Percentiles rank a stretch among this genome's conserved stretches.
These are phyloP conservation scores for Annulohypoxylon moriforme DNA, from an alignment of 495 filamentous ascomycete genomes.

Conservation along the genomic window DNA sequence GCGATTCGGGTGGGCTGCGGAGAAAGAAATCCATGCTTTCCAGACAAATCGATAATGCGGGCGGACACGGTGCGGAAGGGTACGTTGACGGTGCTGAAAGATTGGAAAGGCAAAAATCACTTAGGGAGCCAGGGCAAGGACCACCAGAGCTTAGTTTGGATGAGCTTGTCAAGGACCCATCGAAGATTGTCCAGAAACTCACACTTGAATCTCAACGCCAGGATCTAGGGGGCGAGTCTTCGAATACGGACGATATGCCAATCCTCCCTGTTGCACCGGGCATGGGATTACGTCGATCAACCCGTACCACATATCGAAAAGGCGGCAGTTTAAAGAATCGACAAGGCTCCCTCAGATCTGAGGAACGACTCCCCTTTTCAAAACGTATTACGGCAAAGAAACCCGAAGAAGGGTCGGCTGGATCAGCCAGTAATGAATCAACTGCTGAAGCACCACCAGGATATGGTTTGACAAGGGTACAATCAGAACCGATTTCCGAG, in stretches of 20 bases:
- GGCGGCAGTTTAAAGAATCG: conserved; percentile 85
- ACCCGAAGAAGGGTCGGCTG: conserved; percentile 67
- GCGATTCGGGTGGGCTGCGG: conserved; percentile 72
- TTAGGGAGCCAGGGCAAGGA: conserved; percentile 53
- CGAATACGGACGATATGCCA: conserved; percentile 81
- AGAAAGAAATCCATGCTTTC: conserved; percentile 98
- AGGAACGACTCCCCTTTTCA: conserved; percentile 69
- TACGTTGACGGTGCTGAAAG: conserved; percentile 91
- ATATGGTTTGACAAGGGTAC: conserved; percentile 71
- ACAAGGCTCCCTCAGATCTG: conserved; percentile 63
- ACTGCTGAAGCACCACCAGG: conserved; percentile 62
- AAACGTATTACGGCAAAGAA: conserved; percentile 71
- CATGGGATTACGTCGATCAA: conserved; percentile 85
- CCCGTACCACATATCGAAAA: conserved; percentile 87
- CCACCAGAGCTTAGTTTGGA: conserved; percentile 75
- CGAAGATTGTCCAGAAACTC: conserved; percentile 73
- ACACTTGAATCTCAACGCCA: conserved; percentile 59
- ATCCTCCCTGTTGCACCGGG: conserved; percentile 83
- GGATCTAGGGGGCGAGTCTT: conserved; percentile 55
- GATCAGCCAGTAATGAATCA: conserved; percentile 62
- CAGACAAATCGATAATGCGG: conserved; percentile 82
- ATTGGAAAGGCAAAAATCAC: conserved; percentile 79
- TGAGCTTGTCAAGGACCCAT: conserved; percentile 82
- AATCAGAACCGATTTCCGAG: conserved; percentile 79
- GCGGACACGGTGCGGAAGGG: conserved; percentile 68